phyloP scores from a whole-genome alignment of 202 grass and related monocot species.

The Carex arenaria region DNA sequence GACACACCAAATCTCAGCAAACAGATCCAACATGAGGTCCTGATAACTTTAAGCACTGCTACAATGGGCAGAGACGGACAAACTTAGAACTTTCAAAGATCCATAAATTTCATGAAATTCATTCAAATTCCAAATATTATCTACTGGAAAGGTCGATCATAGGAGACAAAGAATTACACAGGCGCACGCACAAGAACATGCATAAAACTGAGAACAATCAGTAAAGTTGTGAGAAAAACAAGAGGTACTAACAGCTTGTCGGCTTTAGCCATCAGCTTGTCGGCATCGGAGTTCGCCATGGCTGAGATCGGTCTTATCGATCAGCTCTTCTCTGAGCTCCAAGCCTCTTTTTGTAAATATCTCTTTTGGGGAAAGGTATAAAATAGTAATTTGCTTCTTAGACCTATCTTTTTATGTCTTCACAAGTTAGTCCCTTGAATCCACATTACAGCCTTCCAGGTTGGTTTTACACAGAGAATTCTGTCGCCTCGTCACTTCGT shows the following conservation, averaged over 20 bases:
- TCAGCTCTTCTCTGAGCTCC: conserved; percentile 4
- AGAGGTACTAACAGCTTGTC: conserved; percentile 67
- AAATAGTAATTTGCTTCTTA: neutral
- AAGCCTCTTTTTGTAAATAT: neutral
- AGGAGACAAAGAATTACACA: neutral
- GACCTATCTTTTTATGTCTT: neutral
- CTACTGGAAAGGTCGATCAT: neutral
- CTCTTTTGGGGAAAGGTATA: neutral
- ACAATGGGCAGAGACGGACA: neutral
- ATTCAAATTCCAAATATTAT: neutral
- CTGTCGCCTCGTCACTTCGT: neutral
- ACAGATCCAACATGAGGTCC: neutral
- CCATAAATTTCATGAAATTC: neutral
- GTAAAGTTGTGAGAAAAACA: neutral
- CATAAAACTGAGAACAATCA: neutral
- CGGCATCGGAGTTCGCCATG: conserved; percentile 79
- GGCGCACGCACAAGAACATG: neutral
- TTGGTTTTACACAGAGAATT: neutral
- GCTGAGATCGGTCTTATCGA: conserved; percentile 12
- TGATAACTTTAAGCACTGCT: neutral
- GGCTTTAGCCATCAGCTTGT: conserved; percentile 85
- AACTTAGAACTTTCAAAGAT: neutral
- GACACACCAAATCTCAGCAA: neutral
- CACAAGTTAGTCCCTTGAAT: neutral
- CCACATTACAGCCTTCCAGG: neutral